Evolutionary conservation across 1,284 basidiomycete species (phyloP), one percentile per base, ranked within the genome.

Genomic region (Jaminaea rosea): DNA sequence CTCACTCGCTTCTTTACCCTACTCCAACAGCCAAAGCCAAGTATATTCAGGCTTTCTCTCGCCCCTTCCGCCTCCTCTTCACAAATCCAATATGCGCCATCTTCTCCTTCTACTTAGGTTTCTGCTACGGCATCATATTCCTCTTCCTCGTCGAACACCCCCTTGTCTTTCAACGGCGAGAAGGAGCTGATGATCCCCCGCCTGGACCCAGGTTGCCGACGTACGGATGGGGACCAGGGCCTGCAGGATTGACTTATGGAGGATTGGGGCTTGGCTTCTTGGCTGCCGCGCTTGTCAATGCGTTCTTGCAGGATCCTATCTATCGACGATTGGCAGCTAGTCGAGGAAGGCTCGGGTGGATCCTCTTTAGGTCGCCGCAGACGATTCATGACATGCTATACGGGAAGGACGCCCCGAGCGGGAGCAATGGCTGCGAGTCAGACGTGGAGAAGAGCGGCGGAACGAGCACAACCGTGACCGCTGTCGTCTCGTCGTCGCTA

Each of bases 21-120:
- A 55, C 53, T 45, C 17, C 34, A 3, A 56, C 56, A 44, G 53
- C 58, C 17, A 9, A 47, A 13, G 19, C 26, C 6, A 62, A 59
- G 48, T 29, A 62, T 29, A 57, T 54, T 21, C 28, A 31, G 7
- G 47, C 68, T 70, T 75, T 77, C 53, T 68, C 67, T 5, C 67
- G 78, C 15, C 78, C 78, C 0, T 76, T 76, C 21, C 60, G 56
- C n/a, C 51, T 60, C 46, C 65, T 55, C 24, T 70, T 64, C 57
- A 69, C 55, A 53, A 68, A 60, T 45, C 59, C 51, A 41, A 57
- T 61, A 52, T 75, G 74, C 21, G 68, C 76, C 46, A 63, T 76
- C 28, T 78, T 78, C 51, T 72, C 70, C 2, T 42, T 69, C 36
- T 78, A 79, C 59, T 77, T 78, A 49, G 75, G 77, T 0, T 79